These are phyloP conservation scores for Jacaranda mimosifolia DNA, from an alignment of 257 asterid species.

Conservation along the genomic window DNA sequence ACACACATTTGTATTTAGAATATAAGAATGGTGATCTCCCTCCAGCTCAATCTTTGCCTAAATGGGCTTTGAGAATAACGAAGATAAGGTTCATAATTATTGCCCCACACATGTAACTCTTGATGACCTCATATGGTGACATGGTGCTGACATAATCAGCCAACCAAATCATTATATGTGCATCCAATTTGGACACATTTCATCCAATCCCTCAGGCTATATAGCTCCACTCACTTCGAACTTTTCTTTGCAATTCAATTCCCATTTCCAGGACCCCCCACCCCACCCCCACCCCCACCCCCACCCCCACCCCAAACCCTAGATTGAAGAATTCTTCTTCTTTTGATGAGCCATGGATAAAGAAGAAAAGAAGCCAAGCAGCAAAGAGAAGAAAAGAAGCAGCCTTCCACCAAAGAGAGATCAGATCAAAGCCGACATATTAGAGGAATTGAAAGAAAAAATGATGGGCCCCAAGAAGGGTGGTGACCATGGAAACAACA, in stretches of 20 bases:
- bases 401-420: slow-evolving; percentile 47
- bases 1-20: no score
- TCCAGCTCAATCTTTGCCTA: neutral
- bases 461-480: neutral
- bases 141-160: neutral
- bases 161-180: neutral
- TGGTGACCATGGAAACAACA: neutral
- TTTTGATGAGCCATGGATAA: slow-evolving; percentile 27
- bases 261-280: no score
- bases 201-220: neutral
- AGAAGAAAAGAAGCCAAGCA: slow-evolving; percentile 26
- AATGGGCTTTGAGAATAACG: neutral
- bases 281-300: no score
- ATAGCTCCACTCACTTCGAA: neutral
- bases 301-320: no score
- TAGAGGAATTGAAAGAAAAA: slow-evolving; percentile 21
- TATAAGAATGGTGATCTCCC: neutral
- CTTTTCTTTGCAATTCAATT: neutral
- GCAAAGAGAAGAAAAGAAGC: neutral
- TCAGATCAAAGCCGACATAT: slow-evolving; percentile 38
- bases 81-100: neutral
- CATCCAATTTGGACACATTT: neutral
- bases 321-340: neutral
- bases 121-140: slow-evolving; percentile 3
- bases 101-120: no score